These are phyloP conservation scores for Colletotrichum magnum DNA, from an alignment of 2,329 filamentous ascomycete genomes.

Conservation along the genomic window DNA sequence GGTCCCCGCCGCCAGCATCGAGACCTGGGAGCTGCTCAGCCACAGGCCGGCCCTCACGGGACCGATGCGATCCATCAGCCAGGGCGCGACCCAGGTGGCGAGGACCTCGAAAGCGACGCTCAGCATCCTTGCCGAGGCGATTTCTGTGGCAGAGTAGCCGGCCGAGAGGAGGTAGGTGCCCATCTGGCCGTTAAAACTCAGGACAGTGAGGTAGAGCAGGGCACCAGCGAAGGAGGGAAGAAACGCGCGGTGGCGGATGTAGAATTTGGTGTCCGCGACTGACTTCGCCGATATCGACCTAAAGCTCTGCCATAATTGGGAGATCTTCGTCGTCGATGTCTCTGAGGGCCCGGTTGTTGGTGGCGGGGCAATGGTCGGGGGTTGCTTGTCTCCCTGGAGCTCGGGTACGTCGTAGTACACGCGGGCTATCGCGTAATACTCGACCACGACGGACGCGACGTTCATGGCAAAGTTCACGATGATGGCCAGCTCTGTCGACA, in stretches of 20 bases:
- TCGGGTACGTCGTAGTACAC: constrained; percentile 47
- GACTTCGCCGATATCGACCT: constrained; percentile 5
- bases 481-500: constrained; percentile 64
- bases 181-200: constrained; percentile 68
- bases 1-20: constrained; percentile 59
- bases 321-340: neutral
- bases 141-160: constrained; percentile 58
- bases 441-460: constrained; percentile 60
- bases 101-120: constrained; percentile 65
- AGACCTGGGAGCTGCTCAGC: constrained; percentile 74
- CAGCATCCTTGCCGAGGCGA: constrained; percentile 62
- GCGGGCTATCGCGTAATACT: constrained; percentile 65
- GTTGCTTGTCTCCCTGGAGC: constrained; percentile 45
- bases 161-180: constrained; percentile 68
- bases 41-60: constrained; percentile 73
- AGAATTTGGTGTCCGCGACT: constrained; percentile 52
- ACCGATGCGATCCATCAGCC: constrained; percentile 63
- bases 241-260: constrained; percentile 64
- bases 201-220: constrained; percentile 69
- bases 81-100: constrained; percentile 68
- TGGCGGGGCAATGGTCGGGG: neutral
- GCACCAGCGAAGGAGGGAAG: constrained; percentile 68
- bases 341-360: neutral
- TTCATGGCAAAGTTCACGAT: constrained; percentile 65
- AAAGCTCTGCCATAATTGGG: neutral